phyloP scores from a whole-genome alignment of 2,329 filamentous ascomycete genomes.

The Verticillium nonalfalfae region DNA sequence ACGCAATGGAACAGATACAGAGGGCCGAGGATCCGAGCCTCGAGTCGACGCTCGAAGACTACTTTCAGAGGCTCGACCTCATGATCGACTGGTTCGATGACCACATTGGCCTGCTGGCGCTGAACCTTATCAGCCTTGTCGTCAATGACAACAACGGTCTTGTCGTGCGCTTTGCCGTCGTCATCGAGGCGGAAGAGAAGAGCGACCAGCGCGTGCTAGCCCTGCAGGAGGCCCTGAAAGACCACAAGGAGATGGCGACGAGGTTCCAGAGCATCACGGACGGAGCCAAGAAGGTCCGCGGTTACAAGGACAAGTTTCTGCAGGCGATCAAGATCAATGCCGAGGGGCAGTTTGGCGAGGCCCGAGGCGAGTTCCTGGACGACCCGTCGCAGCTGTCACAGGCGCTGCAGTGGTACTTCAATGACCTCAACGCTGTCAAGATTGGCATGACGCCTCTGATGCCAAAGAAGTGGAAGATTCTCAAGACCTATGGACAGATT shows the following conservation, averaged over 20 bases:
- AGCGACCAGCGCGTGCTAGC: conserved; percentile 89
- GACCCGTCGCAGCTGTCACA: conserved; percentile 82
- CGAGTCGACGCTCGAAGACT: conserved; percentile 79
- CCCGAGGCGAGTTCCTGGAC: conserved; percentile 69
- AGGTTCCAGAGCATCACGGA: conserved; percentile 94
- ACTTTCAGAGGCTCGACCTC: conserved; percentile 80
- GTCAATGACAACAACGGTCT: conserved; percentile 81
- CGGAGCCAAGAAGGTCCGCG: conserved; percentile 83
- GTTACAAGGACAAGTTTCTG: conserved; percentile 95
- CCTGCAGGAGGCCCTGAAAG: conserved; percentile 87
- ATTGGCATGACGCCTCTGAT: conserved; percentile 86
- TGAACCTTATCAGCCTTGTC: conserved; percentile 84
- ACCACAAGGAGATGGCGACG: conserved; percentile 90
- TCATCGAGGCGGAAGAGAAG: conserved; percentile 94
- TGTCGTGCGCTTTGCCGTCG: conserved; percentile 83
- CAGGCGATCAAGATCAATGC: conserved; percentile 70
- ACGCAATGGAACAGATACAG: conserved; percentile 94
- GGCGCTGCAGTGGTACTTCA: conserved; percentile 92
- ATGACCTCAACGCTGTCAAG: conserved; percentile 91
- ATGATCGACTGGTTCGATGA: conserved; percentile 94
- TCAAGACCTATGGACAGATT: conserved; percentile 80
- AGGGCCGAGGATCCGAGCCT: conserved; percentile 66
- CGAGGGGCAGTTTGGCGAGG: conserved; percentile 65
- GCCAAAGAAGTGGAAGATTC: conserved; percentile 95
- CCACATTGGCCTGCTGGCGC: conserved; percentile 80